Evolutionary conservation across 2,329 filamentous ascomycete genomes (phyloP).

Genomic region (Chalara sp.): DNA sequence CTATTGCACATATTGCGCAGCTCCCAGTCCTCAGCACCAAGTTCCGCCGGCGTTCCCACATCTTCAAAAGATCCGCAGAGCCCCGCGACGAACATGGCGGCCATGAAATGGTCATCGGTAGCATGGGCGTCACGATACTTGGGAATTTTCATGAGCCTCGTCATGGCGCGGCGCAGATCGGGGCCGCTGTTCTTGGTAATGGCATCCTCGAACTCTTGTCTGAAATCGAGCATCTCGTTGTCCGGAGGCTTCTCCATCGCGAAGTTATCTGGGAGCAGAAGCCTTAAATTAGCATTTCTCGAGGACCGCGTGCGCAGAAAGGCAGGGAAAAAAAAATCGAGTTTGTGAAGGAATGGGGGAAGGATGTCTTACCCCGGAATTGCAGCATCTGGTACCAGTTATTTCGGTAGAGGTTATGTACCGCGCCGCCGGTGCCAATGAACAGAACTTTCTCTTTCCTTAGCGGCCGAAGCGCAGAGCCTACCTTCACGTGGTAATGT

Average conservation of each 20-base stretch:
- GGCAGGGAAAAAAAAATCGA: too few relatives aligned
- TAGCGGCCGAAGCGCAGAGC: conserved; percentile 47
- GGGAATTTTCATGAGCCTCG: conserved; percentile 62
- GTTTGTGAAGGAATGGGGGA: too few relatives aligned
- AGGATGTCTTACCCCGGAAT: too few relatives aligned
- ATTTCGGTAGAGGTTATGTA: conserved; percentile 67
- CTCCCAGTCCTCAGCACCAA: conserved; percentile 60
- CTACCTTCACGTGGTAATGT: conserved; percentile 50
- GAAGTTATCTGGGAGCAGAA: conserved; percentile 45
- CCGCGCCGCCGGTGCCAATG: conserved; percentile 52
- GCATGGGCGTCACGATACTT: conserved; percentile 59
- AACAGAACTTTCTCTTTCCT: conserved; percentile 49
- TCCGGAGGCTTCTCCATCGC: conserved; percentile 52
- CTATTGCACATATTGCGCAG: conserved; percentile 30
- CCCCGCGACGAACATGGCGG: conserved; percentile 56
- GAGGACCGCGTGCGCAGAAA: too few relatives aligned
- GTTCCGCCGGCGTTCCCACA: conserved; percentile 31
- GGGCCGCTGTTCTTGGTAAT: conserved; percentile 49
- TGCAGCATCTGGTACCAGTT: conserved; percentile 55
- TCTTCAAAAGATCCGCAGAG: conserved; percentile 42
- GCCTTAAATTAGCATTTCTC: too few relatives aligned
- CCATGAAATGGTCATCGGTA: conserved; percentile 66
- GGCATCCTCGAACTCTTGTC: conserved; percentile 57
- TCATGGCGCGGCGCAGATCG: conserved; percentile 44
- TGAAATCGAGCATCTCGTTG: conserved; percentile 55